Conservation (phyloP, 2,329 filamentous ascomycete species). For the Diaporthe sp. region DNA sequence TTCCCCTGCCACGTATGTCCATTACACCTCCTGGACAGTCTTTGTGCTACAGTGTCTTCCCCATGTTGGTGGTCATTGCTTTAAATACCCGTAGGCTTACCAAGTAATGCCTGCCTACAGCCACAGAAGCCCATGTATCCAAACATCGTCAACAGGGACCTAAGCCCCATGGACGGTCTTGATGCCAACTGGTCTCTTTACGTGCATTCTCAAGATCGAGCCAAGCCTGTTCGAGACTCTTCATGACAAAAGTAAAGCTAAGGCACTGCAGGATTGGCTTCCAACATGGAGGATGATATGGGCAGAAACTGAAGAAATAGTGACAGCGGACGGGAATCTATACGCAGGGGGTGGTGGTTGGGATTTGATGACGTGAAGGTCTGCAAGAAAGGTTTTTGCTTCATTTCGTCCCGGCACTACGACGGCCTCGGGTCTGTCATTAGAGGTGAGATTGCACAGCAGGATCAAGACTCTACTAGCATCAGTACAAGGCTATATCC, state of each 20-base stretch:
- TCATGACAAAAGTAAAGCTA: background rate
- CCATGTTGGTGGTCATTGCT: background rate
- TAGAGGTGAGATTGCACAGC: background rate
- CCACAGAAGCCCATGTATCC: background rate
- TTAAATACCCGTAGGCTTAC: background rate
- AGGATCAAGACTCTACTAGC: no score
- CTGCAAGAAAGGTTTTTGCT: no score
- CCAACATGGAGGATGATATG: background rate
- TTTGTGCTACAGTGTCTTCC: background rate
- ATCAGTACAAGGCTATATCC: background rate
- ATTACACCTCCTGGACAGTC: no score
- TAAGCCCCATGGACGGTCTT: accelerated
- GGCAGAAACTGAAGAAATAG: background rate
- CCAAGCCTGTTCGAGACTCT: background rate
- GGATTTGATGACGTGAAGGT: no score
- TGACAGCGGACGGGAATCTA: background rate
- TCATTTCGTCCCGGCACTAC: background rate
- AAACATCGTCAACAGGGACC: no score
- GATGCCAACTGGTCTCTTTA: background rate
- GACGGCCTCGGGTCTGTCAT: background rate
- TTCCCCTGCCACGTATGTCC: background rate
- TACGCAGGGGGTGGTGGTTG: background rate
- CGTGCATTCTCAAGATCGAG: background rate
- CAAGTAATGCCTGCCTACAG: no score
- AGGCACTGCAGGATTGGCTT: background rate